A percentile compares a stretch with the other conserved stretches of the same genome.
Evolutionary conservation across 345 rosid genomes (phyloP).

Genomic region (Aegle marmelos): DNA sequence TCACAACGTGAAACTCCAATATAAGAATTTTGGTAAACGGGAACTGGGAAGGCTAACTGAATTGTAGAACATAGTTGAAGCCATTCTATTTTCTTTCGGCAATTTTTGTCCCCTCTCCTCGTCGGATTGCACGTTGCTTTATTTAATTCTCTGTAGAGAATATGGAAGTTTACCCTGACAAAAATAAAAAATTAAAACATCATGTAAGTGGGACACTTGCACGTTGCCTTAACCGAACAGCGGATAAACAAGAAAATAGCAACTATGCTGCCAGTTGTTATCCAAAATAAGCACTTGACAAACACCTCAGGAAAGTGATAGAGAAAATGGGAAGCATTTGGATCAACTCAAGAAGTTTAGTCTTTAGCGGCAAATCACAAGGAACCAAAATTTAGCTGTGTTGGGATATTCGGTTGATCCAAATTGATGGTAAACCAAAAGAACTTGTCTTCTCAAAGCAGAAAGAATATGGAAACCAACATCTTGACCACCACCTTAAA

Average conservation of each 20-base stretch:
- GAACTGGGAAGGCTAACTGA: slow-evolving; percentile 37
- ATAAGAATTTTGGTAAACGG: slow-evolving; percentile 26
- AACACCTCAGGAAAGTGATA: not conserved
- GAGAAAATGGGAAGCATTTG: slow-evolving; percentile 10
- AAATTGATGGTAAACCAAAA: not conserved
- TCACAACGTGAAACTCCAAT: slow-evolving; percentile 39
- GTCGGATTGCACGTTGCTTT: too few species aligned
- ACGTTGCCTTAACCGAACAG: too few species aligned
- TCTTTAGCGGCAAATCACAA: not conserved
- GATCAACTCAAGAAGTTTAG: slow-evolving; percentile 6
- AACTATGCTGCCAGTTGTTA: too few species aligned
- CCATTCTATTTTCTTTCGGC: slow-evolving; percentile 35
- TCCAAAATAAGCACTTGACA: not conserved
- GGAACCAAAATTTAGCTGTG: not conserved
- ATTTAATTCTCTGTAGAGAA: too few species aligned
- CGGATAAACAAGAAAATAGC: too few species aligned
- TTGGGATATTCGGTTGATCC: slow-evolving; percentile 29
- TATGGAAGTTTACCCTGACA: too few species aligned
- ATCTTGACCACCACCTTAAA: slow-evolving; percentile 7
- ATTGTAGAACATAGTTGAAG: slow-evolving; percentile 54
- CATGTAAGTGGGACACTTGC: too few species aligned
- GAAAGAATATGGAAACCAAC: not conserved
- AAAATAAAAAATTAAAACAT: too few species aligned
- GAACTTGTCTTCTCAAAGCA: slow-evolving; percentile 23
- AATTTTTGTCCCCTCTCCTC: too few species aligned